Percentiles rank a stretch among this genome's conserved stretches.
Conservation (phyloP, 495 filamentous ascomycete species). For the Hypoxylon cercidicola region DNA sequence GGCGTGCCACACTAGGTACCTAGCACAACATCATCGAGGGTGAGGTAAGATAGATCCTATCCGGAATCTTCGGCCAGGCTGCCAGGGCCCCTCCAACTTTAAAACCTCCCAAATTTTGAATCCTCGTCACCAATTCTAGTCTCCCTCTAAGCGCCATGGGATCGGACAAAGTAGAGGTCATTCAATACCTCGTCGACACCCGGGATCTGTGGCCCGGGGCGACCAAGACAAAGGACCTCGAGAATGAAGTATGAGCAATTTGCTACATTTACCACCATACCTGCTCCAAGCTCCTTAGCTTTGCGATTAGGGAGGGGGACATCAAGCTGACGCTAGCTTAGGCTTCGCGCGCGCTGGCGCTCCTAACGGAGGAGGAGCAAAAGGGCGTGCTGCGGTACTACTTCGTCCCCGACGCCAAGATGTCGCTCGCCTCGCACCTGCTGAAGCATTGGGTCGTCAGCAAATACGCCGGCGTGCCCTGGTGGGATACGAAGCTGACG, state of each 20-base stretch:
- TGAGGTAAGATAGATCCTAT: slow-evolving; percentile 27
- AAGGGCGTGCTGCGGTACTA: slow-evolving; percentile 64
- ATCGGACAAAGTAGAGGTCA: slow-evolving; percentile 41
- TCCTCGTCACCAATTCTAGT: neutral
- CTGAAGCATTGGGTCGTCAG: slow-evolving; percentile 81
- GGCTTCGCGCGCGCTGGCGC: slow-evolving; percentile 64
- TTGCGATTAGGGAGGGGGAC: neutral
- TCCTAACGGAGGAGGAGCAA: slow-evolving; percentile 65
- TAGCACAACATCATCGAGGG: slow-evolving; percentile 8
- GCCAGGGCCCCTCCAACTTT: too few relatives aligned
- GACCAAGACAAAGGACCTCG: slow-evolving; percentile 52
- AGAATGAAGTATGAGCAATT: slow-evolving; percentile 49
- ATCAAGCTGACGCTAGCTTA: slow-evolving; percentile 38
- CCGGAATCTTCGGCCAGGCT: slow-evolving; percentile 23
- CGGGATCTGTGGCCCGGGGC: slow-evolving; percentile 54
- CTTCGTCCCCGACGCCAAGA: slow-evolving; percentile 71
- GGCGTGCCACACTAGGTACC: slow-evolving; percentile 9
- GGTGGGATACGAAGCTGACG: slow-evolving; percentile 69
- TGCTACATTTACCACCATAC: too few relatives aligned
- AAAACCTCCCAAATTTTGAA: neutral
- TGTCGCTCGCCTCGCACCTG: slow-evolving; percentile 77
- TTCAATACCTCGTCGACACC: slow-evolving; percentile 62
- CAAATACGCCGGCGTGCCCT: slow-evolving; percentile 70
- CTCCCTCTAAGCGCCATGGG: slow-evolving; percentile 30
- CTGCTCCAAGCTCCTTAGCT: neutral